phyloP scores from a whole-genome alignment of 2,329 filamentous ascomycete species.

The Ophiostoma piceae region DNA sequence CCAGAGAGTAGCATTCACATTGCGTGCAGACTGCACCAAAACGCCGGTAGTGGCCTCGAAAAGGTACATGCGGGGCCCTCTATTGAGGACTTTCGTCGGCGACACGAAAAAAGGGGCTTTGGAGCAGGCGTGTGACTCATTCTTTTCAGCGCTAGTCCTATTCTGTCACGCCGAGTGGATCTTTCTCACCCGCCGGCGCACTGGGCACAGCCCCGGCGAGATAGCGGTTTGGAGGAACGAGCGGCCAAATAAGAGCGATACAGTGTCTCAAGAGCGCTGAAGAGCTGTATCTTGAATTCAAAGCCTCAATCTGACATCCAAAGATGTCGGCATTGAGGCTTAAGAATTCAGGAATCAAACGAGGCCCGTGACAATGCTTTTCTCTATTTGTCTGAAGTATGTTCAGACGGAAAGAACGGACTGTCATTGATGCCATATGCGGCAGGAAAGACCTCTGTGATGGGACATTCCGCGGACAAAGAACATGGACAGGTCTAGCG shows the following conservation, averaged over 20 bases:
- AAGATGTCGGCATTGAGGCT: neutral
- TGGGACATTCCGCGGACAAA: slow-evolving; percentile 7
- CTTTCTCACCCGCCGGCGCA: slow-evolving; percentile 15
- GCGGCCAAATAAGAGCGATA: neutral
- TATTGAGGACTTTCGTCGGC: slow-evolving; percentile 10
- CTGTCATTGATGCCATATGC: neutral
- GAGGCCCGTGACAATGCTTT: neutral
- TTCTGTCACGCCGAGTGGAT: neutral
- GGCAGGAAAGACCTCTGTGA: neutral
- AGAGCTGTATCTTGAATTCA: neutral
- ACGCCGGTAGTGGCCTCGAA: neutral
- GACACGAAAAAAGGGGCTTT: slow-evolving; percentile 15
- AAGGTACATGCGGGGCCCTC: slow-evolving; percentile 9
- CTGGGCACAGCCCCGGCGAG: slow-evolving; percentile 19
- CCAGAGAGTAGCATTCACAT: neutral
- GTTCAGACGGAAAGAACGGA: neutral
- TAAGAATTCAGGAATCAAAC: neutral
- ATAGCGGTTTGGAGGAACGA: neutral
- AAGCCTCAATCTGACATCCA: neutral
- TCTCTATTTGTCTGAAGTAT: neutral
- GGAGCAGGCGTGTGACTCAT: slow-evolving; percentile 23
- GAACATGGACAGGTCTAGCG: neutral
- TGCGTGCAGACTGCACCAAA: slow-evolving; percentile 10
- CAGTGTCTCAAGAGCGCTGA: neutral
- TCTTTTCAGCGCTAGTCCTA: slow-evolving; percentile 13